Conservation (phyloP, 257 asterid genomes). For the Solanum pimpinellifolium region DNA sequence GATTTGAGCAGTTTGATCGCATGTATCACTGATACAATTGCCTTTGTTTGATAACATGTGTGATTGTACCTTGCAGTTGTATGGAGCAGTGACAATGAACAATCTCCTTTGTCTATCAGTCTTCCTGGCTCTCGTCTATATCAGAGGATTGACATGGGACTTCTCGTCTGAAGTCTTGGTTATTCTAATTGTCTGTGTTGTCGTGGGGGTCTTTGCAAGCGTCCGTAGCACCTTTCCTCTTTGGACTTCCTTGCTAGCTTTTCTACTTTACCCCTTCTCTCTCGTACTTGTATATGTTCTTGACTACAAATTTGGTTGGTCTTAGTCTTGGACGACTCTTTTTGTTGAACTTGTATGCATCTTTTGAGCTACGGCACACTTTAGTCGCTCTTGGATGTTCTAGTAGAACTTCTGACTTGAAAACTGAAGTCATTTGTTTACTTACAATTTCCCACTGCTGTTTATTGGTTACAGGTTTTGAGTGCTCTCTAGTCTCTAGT, state of each 20-base stretch:
- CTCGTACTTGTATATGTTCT: conserved; percentile 15
- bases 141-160: conserved; percentile 84
- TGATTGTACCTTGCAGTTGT: conserved; percentile 35
- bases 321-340: conserved; percentile 48
- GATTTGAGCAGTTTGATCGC: neutral
- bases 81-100: conserved; percentile 94
- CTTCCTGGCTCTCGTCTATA: conserved; percentile 71
- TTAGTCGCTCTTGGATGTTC: neutral
- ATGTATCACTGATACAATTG: neutral
- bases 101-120: conserved; percentile 74
- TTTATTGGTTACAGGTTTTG: neutral
- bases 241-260: conserved; percentile 69
- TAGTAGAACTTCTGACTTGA: neutral
- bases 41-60: neutral
- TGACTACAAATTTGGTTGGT: conserved; percentile 78
- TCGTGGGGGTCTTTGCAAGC: conserved; percentile 79
- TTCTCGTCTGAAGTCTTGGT: conserved; percentile 55
- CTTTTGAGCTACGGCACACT: neutral
- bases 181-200: conserved; percentile 72
- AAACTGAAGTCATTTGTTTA: neutral
- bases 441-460: neutral
- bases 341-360: neutral
- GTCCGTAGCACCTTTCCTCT: conserved; percentile 68
- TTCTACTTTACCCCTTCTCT: conserved; percentile 45
- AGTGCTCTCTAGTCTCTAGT: neutral